A percentile compares a stretch with the other conserved stretches of the same genome.
Conservation (phyloP, 2,329 filamentous ascomycete species). For the Fusarium sp. region DNA sequence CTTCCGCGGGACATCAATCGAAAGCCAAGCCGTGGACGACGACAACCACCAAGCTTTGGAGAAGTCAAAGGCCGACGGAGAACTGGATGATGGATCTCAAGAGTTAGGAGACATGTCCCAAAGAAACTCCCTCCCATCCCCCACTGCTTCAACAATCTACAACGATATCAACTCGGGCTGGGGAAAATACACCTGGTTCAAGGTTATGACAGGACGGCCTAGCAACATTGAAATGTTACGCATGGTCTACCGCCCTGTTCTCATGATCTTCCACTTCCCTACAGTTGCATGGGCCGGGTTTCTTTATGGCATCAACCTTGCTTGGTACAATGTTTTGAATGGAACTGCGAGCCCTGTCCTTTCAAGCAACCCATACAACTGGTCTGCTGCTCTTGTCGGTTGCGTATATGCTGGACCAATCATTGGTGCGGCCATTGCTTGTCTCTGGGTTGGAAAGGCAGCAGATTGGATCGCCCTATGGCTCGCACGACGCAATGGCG, state of each 20-base stretch:
- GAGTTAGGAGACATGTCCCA: neutral
- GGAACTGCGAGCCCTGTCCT: neutral
- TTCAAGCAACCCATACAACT: slow-evolving; percentile 1
- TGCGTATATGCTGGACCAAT: slow-evolving; percentile 1
- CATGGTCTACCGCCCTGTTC: slow-evolving; percentile 7
- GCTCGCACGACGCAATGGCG: neutral
- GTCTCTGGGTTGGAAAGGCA: slow-evolving; percentile 1
- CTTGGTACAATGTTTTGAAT: slow-evolving; percentile 12
- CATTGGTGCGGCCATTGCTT: neutral
- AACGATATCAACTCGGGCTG: neutral
- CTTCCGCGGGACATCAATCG: neutral
- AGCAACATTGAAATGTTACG: slow-evolving; percentile 1
- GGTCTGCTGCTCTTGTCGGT: neutral
- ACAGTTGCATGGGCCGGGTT: slow-evolving; percentile 5
- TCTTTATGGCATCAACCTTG: slow-evolving; percentile 7
- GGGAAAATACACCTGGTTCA: slow-evolving; percentile 6
- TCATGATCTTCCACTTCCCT: slow-evolving; percentile 7
- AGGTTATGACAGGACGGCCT: neutral
- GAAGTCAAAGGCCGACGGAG: neutral
- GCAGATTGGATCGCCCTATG: slow-evolving; percentile 2
- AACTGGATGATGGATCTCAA: neutral
- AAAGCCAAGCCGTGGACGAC: neutral
- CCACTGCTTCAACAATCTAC: fast-evolving
- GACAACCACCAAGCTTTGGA: neutral
- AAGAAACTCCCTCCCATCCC: neutral